Conservation (phyloP, 1,139 yeast species). For the Scheffersomyces stambukii region DNA sequence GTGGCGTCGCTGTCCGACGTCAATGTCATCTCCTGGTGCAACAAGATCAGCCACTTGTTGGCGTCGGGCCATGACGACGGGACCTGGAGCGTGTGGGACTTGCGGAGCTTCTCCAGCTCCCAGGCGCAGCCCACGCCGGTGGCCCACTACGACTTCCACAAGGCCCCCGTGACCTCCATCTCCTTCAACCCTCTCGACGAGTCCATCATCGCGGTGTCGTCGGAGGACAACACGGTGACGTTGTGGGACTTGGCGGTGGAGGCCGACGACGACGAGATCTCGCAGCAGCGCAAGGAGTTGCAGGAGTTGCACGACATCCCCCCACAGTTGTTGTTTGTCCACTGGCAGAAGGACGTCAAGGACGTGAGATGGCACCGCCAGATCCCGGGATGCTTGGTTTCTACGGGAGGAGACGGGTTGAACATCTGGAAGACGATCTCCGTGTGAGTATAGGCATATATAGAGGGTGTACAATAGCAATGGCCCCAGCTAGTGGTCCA, state of each 20-base stretch:
- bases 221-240: constrained; percentile 95
- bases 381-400: constrained; percentile 91
- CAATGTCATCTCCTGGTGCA: constrained; percentile 95
- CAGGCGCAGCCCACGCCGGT: constrained; percentile 61
- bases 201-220: constrained; percentile 89
- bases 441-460: no score
- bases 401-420: constrained; percentile 95
- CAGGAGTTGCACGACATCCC: constrained; percentile 89
- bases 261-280: constrained; percentile 92
- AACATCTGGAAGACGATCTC: constrained; percentile 96
- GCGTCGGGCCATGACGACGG: constrained; percentile 99
- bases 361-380: constrained; percentile 98
- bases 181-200: constrained; percentile 95
- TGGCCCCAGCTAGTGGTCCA: neutral
- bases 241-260: constrained; percentile 97
- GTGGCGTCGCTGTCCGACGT: constrained; percentile 83
- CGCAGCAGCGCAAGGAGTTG: constrained; percentile 67
- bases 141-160: constrained; percentile 93
- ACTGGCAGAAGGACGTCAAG: constrained; percentile 96
- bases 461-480: constrained; percentile 18
- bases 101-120: constrained; percentile 78
- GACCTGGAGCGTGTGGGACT: constrained; percentile 96
- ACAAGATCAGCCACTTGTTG: constrained; percentile 75
- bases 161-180: constrained; percentile 86
- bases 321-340: constrained; percentile 92